Conservation (phyloP, 2,329 filamentous ascomycete species). For the Monilinia vaccinii-corymbosi region DNA sequence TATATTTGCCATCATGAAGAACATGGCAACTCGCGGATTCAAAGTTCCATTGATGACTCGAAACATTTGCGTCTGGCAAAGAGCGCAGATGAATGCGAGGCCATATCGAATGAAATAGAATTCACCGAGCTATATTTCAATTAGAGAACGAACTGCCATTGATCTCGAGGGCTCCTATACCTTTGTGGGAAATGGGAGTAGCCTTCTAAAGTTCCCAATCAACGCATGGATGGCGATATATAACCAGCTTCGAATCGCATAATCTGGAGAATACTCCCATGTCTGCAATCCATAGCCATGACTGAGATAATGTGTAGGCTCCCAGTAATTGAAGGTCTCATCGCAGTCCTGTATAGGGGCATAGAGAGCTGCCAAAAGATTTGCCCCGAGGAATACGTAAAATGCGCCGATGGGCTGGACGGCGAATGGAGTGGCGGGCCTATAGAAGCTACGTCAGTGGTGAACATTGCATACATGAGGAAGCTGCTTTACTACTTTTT, state of each 20-base stretch:
- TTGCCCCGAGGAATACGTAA: constrained; percentile 67
- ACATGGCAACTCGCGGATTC: constrained; percentile 73
- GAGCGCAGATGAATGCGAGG: constrained; percentile 67
- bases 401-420: constrained; percentile 69
- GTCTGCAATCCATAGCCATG: constrained; percentile 93
- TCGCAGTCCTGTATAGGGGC: constrained; percentile 96
- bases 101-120: constrained; percentile 80
- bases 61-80: constrained; percentile 76
- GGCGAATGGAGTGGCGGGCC: constrained; percentile 45
- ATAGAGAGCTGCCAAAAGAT: constrained; percentile 66
- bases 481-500: constrained; percentile 19
- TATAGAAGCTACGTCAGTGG: constrained; percentile 13
- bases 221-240: constrained; percentile 76
- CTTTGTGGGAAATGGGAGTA: constrained; percentile 55
- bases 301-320: constrained; percentile 86
- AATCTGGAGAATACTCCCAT: constrained; percentile 96
- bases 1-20: constrained; percentile 70
- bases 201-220: constrained; percentile 54
- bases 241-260: constrained; percentile 89
- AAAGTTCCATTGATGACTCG: constrained; percentile 66
- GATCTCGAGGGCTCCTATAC: constrained; percentile 25
- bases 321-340: constrained; percentile 99
- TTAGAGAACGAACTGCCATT: constrained; percentile 6
- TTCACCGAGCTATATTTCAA: constrained; percentile 45
- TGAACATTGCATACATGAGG: background rate